These are phyloP conservation scores for Neurospora tetraspora DNA, from an alignment of 495 filamentous ascomycete species.

Conservation along the genomic window DNA sequence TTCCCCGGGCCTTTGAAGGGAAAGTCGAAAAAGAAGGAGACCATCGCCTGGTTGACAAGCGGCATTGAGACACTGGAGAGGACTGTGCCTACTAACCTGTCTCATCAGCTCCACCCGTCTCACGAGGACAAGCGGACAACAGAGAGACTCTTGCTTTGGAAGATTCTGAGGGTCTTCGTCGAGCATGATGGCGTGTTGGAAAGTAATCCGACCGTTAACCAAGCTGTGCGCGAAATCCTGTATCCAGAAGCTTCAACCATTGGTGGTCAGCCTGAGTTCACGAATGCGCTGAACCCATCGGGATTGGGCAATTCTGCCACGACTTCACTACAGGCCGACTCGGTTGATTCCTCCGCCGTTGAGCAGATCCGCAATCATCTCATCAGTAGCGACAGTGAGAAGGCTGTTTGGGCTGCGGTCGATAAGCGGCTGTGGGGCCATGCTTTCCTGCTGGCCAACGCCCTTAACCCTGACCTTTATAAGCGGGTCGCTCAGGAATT, in stretches of 20 bases:
- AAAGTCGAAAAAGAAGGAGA: conserved; percentile 93
- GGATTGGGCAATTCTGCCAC: conserved; percentile 12
- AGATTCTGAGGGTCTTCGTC: conserved; percentile 66
- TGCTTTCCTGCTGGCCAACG: conserved; percentile 84
- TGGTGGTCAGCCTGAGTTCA: conserved; percentile 20
- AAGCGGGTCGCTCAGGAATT: conserved; percentile 93
- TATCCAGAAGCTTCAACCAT: conserved; percentile 41
- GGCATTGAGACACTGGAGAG: conserved; percentile 65
- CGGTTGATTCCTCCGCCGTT: conserved; percentile 54
- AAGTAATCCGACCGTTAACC: conserved; percentile 59
- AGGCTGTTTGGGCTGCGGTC: conserved; percentile 89
- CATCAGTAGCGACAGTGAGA: conserved; percentile 72
- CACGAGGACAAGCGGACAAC: conserved; percentile 56
- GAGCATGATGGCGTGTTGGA: conserved; percentile 81
- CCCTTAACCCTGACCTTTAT: conserved; percentile 57
- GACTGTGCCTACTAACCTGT: conserved; percentile 38
- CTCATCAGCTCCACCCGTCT: conserved; percentile 31
- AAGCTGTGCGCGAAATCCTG: conserved; percentile 62
- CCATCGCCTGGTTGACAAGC: conserved; percentile 66
- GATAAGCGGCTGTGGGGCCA: conserved; percentile 93
- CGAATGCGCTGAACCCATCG: conserved; percentile 19
- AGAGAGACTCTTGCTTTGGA: conserved; percentile 83
- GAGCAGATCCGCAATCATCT: conserved; percentile 62
- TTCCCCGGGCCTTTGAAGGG: conserved; percentile 85
- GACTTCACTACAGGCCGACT: conserved; percentile 40